Evolutionary conservation across 164 flowering plant genomes (phyloP).

Genomic region (Euptelea pleiosperma): DNA sequence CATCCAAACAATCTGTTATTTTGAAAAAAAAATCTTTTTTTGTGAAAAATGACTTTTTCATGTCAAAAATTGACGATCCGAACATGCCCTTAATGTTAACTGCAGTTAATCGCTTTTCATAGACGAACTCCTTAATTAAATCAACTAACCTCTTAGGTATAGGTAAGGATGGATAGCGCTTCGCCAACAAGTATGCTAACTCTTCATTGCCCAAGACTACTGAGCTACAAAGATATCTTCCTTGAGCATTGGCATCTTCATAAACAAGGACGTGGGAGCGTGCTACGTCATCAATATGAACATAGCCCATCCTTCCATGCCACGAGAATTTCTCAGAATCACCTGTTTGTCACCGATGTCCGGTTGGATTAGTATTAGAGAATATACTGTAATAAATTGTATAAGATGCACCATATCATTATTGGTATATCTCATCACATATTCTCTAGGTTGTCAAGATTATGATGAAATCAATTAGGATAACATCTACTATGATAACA

Average conservation of each 20-base stretch:
- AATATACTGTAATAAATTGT: too few relatives aligned
- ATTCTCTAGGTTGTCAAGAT: too few relatives aligned
- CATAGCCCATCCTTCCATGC: slow-evolving; percentile 93
- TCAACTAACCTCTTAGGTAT: slow-evolving; percentile 57
- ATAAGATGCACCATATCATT: too few relatives aligned
- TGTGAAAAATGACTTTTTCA: too few relatives aligned
- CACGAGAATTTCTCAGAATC: slow-evolving; percentile 54
- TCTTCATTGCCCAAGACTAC: slow-evolving; percentile 53
- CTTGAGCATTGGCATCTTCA: slow-evolving; percentile 51
- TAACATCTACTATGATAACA: not conserved
- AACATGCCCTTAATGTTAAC: too few relatives aligned
- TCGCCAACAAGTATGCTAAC: slow-evolving; percentile 41
- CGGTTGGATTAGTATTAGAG: too few relatives aligned
- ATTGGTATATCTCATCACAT: too few relatives aligned
- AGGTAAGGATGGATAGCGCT: slow-evolving; percentile 58
- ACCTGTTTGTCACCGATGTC: slow-evolving; percentile 49
- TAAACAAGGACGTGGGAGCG: slow-evolving; percentile 67
- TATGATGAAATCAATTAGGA: too few relatives aligned
- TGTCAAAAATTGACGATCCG: not conserved
- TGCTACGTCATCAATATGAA: slow-evolving; percentile 93
- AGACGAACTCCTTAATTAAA: too few relatives aligned
- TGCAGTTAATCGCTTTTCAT: too few relatives aligned
- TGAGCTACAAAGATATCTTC: slow-evolving; percentile 79
- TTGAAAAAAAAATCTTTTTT: too few relatives aligned
- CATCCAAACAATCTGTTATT: too few relatives aligned